Percentiles rank a stretch among this genome's conserved stretches.
Conservation (phyloP, 2,329 filamentous ascomycete genomes). For the Monilinia fructicola region DNA sequence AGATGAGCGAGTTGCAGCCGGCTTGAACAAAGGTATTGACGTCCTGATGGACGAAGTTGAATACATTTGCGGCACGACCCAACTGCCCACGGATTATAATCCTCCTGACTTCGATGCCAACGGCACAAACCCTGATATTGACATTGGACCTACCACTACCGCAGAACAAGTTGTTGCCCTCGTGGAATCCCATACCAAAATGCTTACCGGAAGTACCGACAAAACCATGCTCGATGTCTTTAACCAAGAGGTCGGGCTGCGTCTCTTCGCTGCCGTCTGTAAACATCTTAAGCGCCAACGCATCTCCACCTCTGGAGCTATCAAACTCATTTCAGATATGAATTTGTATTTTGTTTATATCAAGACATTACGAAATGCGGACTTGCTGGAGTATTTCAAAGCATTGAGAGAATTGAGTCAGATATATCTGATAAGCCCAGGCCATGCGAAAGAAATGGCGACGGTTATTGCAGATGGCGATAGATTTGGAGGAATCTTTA, state of each 20-base stretch:
- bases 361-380: constrained; percentile 74
- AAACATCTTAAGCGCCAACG: constrained; percentile 97
- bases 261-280: constrained; percentile 87
- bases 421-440: constrained; percentile 87
- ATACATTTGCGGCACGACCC: constrained; percentile 86
- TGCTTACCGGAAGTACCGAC: constrained; percentile 92
- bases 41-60: constrained; percentile 98
- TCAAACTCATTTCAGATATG: constrained; percentile 95
- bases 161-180: constrained; percentile 80
- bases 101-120: constrained; percentile 48
- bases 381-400: constrained; percentile 85
- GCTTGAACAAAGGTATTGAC: constrained; percentile 95
- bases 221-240: constrained; percentile 99
- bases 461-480: constrained; percentile 90
- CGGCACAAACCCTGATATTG: constrained; percentile 43
- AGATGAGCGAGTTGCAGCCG: constrained; percentile 92
- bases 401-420: constrained; percentile 90
- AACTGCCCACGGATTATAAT: constrained; percentile 87
- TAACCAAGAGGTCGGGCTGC: constrained; percentile 93
- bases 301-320: constrained; percentile 82
- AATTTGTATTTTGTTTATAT: constrained; percentile 90
- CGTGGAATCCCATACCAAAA: constrained; percentile 83
- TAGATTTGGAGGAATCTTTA: constrained; percentile 87
- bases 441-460: constrained; percentile 90
- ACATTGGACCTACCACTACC: constrained; percentile 74